Base-by-base conservation (phyloP, 176 grass and related monocot genomes). In the Zea luxurians region DNA sequence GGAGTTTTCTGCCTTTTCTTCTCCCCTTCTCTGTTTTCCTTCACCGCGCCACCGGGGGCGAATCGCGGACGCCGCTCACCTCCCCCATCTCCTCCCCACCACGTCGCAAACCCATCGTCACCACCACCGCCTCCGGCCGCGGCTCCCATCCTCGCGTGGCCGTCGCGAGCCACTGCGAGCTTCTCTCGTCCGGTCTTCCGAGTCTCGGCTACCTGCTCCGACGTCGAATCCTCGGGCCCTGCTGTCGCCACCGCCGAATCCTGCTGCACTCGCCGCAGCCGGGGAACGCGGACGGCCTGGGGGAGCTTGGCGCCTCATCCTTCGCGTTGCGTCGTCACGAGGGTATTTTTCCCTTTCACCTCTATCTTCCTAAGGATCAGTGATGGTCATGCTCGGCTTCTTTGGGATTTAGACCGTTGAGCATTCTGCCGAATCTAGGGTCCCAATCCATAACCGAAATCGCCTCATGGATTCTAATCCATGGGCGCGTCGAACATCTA, bases 11-110 rank as follows among this genome's bases (percentile, higher is more conserved):
- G 42, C 11, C 60, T 38, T 45, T 63, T 48, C 37, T 55, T 58
- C 8, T 50, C 5, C 27, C 12, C 4, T 35, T 13, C 45, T 5
- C 68, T 70, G 36, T 41, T 48, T 38, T 43, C 75, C 48, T 41
- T 82, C 70, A 77, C 73, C 49, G 50, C 59, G 7, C 18, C n/a
- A 59, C 18, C 18, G 55, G 61, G 59, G 59, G 40, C 76, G 79
- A 82, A 82, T 82, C 79, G 48, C 73, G 66, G 73, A 87, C 79
- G 73, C 85, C 48, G 84, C 84, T 72, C 78, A 64, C 47, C 73
- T 71, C 78, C 64, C 78, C 65, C 73, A 70, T 71, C 82, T 84
- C 59, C 58, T 42, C 66, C 69, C 61, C 70, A 45, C 45, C 61
- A 49, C 34, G 78, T 81, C 78, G 79, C 79, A 87, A 82, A 82